Conservation (phyloP, 495 filamentous ascomycete genomes). For the Xylaria grammica region DNA sequence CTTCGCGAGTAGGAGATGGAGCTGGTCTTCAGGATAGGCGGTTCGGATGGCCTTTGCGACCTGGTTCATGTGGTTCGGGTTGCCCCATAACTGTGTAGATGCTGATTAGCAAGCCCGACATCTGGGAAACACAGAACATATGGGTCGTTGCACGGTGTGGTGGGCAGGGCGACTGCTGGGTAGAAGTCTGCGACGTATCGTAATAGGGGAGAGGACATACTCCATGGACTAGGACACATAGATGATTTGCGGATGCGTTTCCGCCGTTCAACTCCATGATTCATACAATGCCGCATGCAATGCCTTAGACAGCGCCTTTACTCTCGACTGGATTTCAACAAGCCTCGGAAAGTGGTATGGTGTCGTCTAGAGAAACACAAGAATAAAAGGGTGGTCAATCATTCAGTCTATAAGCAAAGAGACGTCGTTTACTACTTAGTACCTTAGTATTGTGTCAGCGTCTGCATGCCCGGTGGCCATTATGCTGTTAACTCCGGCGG, state of each 20-base stretch:
- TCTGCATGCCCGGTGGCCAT: background rate
- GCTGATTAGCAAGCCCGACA: conserved; percentile 30
- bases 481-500: conserved; percentile 17
- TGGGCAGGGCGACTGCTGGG: too few relatives aligned
- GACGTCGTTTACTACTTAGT: background rate
- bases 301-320: background rate
- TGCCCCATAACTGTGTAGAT: conserved; percentile 91
- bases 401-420: background rate
- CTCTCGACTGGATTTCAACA: background rate
- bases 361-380: background rate
- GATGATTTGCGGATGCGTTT: conserved; percentile 62
- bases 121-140: conserved; percentile 5
- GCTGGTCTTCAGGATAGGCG: conserved; percentile 62
- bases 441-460: conserved; percentile 1
- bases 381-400: background rate
- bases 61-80: conserved; percentile 79
- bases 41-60: conserved; percentile 71
- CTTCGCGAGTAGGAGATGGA: conserved; percentile 78
- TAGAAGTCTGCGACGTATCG: too few relatives aligned
- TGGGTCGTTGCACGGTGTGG: conserved; percentile 5
- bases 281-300: too few relatives aligned
- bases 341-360: background rate
- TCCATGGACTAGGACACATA: conserved; percentile 94
- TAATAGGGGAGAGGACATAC: conserved; percentile 53
- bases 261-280: conserved; percentile 46